Evolutionary conservation across 257 asterid species (phyloP).

Genomic region (Leptodermis oblonga): DNA sequence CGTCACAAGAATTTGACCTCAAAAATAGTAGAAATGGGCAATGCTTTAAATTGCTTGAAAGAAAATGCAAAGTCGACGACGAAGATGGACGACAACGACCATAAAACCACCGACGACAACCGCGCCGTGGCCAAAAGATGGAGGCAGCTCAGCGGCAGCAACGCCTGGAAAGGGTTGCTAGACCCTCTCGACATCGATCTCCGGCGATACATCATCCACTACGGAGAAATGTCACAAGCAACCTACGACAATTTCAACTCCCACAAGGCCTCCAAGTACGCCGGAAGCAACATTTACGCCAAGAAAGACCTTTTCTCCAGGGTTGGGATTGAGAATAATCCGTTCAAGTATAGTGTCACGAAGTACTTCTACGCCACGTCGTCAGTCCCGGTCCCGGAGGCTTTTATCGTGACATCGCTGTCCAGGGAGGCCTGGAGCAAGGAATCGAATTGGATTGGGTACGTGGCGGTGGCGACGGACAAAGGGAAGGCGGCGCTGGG

Average conservation of each 20-base stretch:
- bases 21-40: background rate
- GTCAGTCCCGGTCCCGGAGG: constrained; percentile 49
- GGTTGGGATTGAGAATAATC: constrained; percentile 47
- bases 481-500: constrained; percentile 60
- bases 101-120: background rate
- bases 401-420: constrained; percentile 55
- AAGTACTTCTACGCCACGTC: constrained; percentile 72
- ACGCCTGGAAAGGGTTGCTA: constrained; percentile 59
- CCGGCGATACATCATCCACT: constrained; percentile 63
- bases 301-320: constrained; percentile 43
- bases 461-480: constrained; percentile 77
- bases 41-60: constrained; percentile 1
- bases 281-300: constrained; percentile 57
- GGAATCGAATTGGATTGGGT: constrained; percentile 92
- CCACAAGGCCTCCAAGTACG: constrained; percentile 55
- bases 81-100: background rate
- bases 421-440: constrained; percentile 76
- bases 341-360: constrained; percentile 48
- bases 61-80: background rate
- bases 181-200: constrained; percentile 69
- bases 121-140: constrained; percentile 43
- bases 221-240: constrained; percentile 67
- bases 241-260: constrained; percentile 69
- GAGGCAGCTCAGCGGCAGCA: constrained; percentile 62
- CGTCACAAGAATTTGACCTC: background rate